Evolutionary conservation across 768 basidiomycete genomes (phyloP), one percentile per base, ranked within the genome.

Genomic region (Lentinula lateritia): DNA sequence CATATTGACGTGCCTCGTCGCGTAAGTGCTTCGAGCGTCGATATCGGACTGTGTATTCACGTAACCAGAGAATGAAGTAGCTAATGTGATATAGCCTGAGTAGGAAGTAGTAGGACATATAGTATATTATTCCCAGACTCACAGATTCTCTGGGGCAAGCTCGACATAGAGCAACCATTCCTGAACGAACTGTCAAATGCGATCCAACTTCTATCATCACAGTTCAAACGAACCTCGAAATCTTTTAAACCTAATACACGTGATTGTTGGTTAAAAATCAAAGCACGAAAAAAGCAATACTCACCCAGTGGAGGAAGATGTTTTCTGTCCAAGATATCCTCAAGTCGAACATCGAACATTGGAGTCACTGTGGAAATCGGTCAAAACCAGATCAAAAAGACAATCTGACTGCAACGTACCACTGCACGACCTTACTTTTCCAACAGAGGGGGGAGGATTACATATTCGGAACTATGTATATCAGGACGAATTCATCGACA

Each of bases 121-220:
- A 23, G 38, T 35, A 50, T 38, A 12, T 15, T 38, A 12, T 15
- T 54, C 5, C 15, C 15, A 18, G 12, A 74, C 83, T 71, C 65
- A 87, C 81, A 93, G 79, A 68, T 92, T 92, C 71, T 92, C 90
- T 23, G 88, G 84, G 52, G 80, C 80, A 60, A 80, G 80, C 66
- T 93, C 92, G 58, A 89, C 88, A 72, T 90, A 91, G 46, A 93
- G 77, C 58, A 92, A 75, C 81, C 90, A 93, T 72, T 93, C 91
- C 75, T 89, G 74, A 57, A 56, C 50, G 35, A 6, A 15, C 6
- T n/a, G 42, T 43, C 6, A n/a, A 50, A 38, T 4, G 20, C 12
- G 18, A 48, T 48, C n/a, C 18, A 7, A 18, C 18, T 1, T 1
- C 35, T 12, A 36, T n/a, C 13, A 45, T 28, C 32, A 52, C 28